Base-by-base conservation (phyloP, 352 stramenopile genomes). In the Phytophthora boehmeriae region DNA sequence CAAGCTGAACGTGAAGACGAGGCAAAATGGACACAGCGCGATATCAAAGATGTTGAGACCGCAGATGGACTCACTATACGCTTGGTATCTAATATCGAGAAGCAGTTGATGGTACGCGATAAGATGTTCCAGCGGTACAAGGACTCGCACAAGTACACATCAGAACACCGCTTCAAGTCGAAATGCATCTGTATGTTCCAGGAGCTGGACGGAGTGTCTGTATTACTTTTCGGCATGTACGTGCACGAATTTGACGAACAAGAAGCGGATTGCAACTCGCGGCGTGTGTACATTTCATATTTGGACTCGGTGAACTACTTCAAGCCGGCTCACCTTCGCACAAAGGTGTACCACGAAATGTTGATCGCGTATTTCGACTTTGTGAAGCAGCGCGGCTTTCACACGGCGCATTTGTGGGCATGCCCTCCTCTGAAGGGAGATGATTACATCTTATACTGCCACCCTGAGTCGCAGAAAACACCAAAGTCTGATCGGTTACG, bases 171-270 rank as follows among this genome's bases (percentile, higher is more conserved):
- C 13, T 97, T 97, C 70, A 96, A 98, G 57, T 98, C 96, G 59
- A 99, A 99, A 73, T 99, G 97, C 69, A 92, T 99, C 49, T 94
- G 99, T 61, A 97, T 99, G 63, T 99, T 99, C 70, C 97, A 99
- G 77, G 97, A 99, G 70, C 96, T 99, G 56, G 96, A 99, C 69
- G 97, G 97, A 27, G 97, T 99, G 14, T 98, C 99, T 68, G 96
- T 99, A 5, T 92, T 99, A 54, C 76, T 99, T 0, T 99, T 99
- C 73, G 97, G 96, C 39, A 98, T 99, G 71, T 99, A 99, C 69
- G 97, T 99, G 5, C 99, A 99, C 69, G 98, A 99, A 68, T 99
- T 99, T 67, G 97, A 98, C 63, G 93, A 99, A 59, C 93, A 98
- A 55, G 97, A 98, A 76, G 88, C 97, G 3, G 57, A 88, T 27